These are phyloP conservation scores for Cystobasidium slooffiae DNA, from an alignment of 1,284 basidiomycete genomes.

Conservation along the genomic window DNA sequence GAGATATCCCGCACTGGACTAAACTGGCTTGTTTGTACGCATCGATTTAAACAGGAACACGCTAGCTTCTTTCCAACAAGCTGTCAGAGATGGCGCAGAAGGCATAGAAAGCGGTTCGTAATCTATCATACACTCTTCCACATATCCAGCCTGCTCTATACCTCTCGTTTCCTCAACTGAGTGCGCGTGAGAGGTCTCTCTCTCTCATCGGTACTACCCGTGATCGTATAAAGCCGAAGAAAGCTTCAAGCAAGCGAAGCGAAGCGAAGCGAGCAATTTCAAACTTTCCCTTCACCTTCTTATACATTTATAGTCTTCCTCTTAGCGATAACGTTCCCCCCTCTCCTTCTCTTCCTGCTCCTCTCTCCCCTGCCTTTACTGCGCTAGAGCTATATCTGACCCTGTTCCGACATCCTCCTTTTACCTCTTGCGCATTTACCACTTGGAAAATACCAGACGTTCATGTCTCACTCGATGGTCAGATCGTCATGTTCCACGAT, in stretches of 20 bases:
- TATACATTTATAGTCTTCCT: too few relatives aligned
- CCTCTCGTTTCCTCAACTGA: neutral
- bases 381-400: neutral
- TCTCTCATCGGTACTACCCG: too few relatives aligned
- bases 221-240: too few relatives aligned
- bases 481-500: slow-evolving; percentile 96
- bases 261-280: too few relatives aligned
- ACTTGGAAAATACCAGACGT: slow-evolving; percentile 70
- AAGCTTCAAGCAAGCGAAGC: too few relatives aligned
- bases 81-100: slow-evolving; percentile 89
- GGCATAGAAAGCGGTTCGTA: slow-evolving; percentile 80
- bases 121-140: slow-evolving; percentile 17
- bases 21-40: too few relatives aligned
- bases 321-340: too few relatives aligned
- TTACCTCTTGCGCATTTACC: neutral
- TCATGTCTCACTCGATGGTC: slow-evolving; percentile 86
- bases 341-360: too few relatives aligned
- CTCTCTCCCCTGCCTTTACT: too few relatives aligned
- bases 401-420: neutral
- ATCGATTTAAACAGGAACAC: slow-evolving; percentile 88
- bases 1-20: too few relatives aligned
- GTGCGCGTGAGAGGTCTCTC: neutral
- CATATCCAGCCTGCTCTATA: neutral
- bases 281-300: too few relatives aligned
- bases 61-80: slow-evolving; percentile 86